Percentiles rank a stretch among this genome's conserved stretches.
Evolutionary conservation across 148 eudicot species (phyloP).

Genomic region (Chenopodium album): DNA sequence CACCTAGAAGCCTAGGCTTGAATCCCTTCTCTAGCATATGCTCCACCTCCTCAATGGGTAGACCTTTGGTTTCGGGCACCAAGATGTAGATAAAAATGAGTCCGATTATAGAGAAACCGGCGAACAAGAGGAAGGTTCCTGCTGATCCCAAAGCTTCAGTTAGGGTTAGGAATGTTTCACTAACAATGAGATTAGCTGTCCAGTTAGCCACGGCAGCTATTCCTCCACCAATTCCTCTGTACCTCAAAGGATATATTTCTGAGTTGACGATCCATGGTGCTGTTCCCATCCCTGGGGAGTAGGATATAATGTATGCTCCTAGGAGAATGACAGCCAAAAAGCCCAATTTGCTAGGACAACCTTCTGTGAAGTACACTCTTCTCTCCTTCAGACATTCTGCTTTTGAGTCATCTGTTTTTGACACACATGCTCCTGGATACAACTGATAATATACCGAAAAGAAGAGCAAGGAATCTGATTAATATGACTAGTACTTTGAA

Average conservation of each 20-base stretch:
- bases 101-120: slow-evolving; percentile 55
- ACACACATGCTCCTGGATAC: slow-evolving; percentile 68
- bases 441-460: slow-evolving; percentile 32
- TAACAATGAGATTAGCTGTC: slow-evolving; percentile 67
- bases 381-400: slow-evolving; percentile 41
- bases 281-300: slow-evolving; percentile 87
- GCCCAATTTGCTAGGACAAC: slow-evolving; percentile 81
- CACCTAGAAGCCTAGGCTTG: slow-evolving; percentile 42
- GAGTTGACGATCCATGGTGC: slow-evolving; percentile 90
- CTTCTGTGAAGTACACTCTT: slow-evolving; percentile 66
- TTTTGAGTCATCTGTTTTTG: slow-evolving; percentile 35
- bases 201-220: slow-evolving; percentile 77
- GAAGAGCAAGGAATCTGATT: background rate
- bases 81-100: slow-evolving; percentile 56
- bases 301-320: slow-evolving; percentile 64
- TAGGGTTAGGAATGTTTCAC: slow-evolving; percentile 69
- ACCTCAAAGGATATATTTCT: slow-evolving; percentile 71
- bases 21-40: slow-evolving; percentile 72
- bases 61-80: slow-evolving; percentile 90
- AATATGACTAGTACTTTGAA: background rate
- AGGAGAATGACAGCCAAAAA: slow-evolving; percentile 55
- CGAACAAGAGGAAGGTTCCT: slow-evolving; percentile 72
- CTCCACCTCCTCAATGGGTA: slow-evolving; percentile 82
- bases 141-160: slow-evolving; percentile 63
- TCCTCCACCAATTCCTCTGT: slow-evolving; percentile 79